Conservation (phyloP, 768 basidiomycete species). For the Daedaleopsis sinensis region DNA sequence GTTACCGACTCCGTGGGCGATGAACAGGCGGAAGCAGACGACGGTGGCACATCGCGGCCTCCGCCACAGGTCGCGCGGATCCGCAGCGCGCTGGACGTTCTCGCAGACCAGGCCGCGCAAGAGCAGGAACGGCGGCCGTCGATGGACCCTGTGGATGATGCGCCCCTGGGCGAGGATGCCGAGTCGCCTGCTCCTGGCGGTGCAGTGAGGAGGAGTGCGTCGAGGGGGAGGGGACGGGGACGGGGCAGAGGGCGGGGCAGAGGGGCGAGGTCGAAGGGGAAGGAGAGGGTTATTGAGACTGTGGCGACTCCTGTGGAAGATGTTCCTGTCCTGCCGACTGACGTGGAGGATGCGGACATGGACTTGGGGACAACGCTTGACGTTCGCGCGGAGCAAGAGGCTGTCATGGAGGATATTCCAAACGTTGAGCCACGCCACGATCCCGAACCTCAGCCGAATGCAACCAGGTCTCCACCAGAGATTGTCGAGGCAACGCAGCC, state of each 20-base stretch:
- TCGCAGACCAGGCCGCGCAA: constrained; percentile 71
- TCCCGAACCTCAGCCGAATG: too few species aligned
- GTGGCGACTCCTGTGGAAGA: too few species aligned
- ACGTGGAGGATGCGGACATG: not conserved
- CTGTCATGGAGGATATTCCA: too few species aligned
- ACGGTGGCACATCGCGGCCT: not conserved
- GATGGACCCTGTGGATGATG: not conserved
- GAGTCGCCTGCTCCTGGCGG: not conserved
- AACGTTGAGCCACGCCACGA: too few species aligned
- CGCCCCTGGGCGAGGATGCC: constrained; percentile 2
- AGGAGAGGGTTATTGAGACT: too few species aligned
- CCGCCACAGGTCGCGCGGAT: constrained; percentile 37
- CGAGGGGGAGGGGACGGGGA: not conserved
- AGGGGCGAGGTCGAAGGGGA: not conserved
- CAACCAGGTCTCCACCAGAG: too few species aligned
- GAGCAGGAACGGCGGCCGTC: constrained; percentile 29
- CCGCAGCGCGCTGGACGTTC: constrained; percentile 61
- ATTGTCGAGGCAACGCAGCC: too few species aligned
- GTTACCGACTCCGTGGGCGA: not conserved
- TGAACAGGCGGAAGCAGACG: not conserved
- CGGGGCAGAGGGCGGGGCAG: not conserved
- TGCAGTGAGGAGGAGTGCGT: not conserved
- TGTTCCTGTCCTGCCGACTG: too few species aligned
- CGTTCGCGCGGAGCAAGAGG: too few species aligned
- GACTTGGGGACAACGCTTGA: too few species aligned